Percentiles rank a stretch among this genome's conserved stretches.
Evolutionary conservation across 495 filamentous ascomycete genomes (phyloP).

Genomic region (Lichina pygmaea): DNA sequence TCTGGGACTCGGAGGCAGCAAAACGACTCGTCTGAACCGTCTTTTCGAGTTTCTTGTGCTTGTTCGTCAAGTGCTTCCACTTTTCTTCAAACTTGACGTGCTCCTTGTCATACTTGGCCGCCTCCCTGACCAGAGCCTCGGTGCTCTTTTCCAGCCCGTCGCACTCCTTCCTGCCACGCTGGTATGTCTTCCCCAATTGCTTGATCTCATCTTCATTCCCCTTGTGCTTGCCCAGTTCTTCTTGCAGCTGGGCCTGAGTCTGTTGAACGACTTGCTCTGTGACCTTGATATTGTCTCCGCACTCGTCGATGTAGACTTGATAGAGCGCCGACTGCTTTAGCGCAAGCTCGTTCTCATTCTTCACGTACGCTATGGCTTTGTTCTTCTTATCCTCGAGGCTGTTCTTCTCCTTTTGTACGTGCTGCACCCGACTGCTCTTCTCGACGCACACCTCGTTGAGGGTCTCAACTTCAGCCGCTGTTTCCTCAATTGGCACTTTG

Average conservation of each 20-base stretch:
- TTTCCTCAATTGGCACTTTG: conserved; percentile 87
- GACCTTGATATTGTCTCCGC: conserved; percentile 63
- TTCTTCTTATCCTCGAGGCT: conserved; percentile 87
- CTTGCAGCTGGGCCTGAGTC: conserved; percentile 67
- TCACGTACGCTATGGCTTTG: conserved; percentile 67
- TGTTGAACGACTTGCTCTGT: conserved; percentile 74
- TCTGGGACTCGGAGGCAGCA: conserved; percentile 44
- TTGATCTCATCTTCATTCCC: conserved; percentile 85
- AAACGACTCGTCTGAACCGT: conserved; percentile 41
- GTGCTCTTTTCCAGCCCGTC: conserved; percentile 60
- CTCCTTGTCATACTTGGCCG: conserved; percentile 83
- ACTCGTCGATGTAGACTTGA: conserved; percentile 70
- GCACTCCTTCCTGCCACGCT: conserved; percentile 51
- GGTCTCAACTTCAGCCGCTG: conserved; percentile 62
- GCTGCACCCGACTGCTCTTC: conserved; percentile 81
- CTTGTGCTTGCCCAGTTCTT: conserved; percentile 72
- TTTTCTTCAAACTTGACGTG: conserved; percentile 94
- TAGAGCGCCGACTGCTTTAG: conserved; percentile 74
- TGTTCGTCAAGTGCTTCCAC: conserved; percentile 67
- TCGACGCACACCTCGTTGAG: conserved; percentile 87
- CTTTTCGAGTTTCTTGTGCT: conserved; percentile 90
- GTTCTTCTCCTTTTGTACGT: conserved; percentile 92
- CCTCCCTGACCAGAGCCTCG: conserved; percentile 60
- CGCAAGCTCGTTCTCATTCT: conserved; percentile 76
- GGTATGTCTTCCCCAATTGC: conserved; percentile 61